phyloP scores from a whole-genome alignment of 1,284 basidiomycete genomes.

The Ganoderma lucidum region DNA sequence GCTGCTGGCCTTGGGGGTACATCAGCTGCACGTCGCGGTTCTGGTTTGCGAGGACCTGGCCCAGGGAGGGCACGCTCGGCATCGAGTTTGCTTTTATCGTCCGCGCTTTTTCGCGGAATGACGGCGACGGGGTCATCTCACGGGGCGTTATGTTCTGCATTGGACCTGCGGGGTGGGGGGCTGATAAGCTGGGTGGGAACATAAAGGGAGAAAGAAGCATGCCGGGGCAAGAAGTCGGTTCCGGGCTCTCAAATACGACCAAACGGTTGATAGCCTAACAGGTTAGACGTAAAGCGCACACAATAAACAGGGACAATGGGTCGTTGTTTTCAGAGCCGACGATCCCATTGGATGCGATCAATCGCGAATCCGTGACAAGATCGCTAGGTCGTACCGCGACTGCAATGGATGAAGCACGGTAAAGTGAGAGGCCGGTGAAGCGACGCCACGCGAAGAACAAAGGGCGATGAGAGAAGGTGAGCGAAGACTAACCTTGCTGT shows the following conservation, averaged over 20 bases:
- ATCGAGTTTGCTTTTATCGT: slow-evolving; percentile 67
- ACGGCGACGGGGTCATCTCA: slow-evolving; percentile 75
- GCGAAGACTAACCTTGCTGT: slow-evolving; percentile 47
- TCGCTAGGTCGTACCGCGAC: slow-evolving; percentile 20
- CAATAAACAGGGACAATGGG: slow-evolving; percentile 29
- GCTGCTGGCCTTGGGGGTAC: slow-evolving; percentile 50
- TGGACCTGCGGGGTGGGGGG: slow-evolving; percentile 37
- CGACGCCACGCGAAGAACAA: slow-evolving; percentile 21
- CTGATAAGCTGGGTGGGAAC: slow-evolving; percentile 39
- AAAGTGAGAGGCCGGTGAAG: slow-evolving; percentile 18
- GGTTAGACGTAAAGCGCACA: slow-evolving; percentile 34
- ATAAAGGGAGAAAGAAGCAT: slow-evolving; percentile 30
- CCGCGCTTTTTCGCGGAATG: slow-evolving; percentile 65
- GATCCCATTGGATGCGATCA: slow-evolving; percentile 25
- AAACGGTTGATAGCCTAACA: slow-evolving; percentile 33
- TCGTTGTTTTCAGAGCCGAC: slow-evolving; percentile 22
- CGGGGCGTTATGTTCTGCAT: slow-evolving; percentile 59
- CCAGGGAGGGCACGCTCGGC: slow-evolving; percentile 63
- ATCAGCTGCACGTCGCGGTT: slow-evolving; percentile 34
- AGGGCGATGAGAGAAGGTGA: slow-evolving; percentile 26
- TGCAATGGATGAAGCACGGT: slow-evolving; percentile 20
- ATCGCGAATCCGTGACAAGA: slow-evolving; percentile 17
- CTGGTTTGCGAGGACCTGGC: slow-evolving; percentile 52
- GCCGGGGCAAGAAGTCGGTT: slow-evolving; percentile 29
- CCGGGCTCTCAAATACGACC: slow-evolving; percentile 32